A percentile compares a stretch with the other conserved stretches of the same genome.
These are phyloP conservation scores for Penicillium polonicum DNA, from an alignment of 2,329 filamentous ascomycete species.

Conservation along the genomic window DNA sequence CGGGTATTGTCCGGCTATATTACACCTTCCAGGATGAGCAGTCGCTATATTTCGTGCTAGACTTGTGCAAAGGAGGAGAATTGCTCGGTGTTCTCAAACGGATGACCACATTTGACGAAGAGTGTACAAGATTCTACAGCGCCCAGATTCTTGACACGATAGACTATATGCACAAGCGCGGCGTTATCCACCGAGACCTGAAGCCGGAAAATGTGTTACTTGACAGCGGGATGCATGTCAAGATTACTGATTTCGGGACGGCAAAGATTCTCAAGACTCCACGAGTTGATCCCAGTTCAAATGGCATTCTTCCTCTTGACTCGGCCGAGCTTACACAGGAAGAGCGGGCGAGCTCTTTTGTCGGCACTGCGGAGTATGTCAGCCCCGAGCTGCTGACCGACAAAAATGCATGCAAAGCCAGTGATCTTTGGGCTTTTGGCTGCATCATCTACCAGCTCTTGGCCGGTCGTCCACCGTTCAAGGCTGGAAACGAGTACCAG, in stretches of 20 bases:
- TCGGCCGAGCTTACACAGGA: slow-evolving; percentile 61
- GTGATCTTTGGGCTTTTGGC: slow-evolving; percentile 96
- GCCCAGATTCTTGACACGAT: slow-evolving; percentile 96
- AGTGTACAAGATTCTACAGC: slow-evolving; percentile 90
- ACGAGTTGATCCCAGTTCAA: slow-evolving; percentile 48
- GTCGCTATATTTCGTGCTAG: slow-evolving; percentile 94
- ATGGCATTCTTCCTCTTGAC: slow-evolving; percentile 48
- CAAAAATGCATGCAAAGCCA: slow-evolving; percentile 96
- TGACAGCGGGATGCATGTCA: slow-evolving; percentile 94
- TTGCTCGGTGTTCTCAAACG: slow-evolving; percentile 90
- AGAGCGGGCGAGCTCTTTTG: slow-evolving; percentile 85
- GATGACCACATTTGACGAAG: slow-evolving; percentile 89
- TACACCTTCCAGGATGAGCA: slow-evolving; percentile 98
- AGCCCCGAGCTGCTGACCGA: slow-evolving; percentile 95
- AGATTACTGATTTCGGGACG: slow-evolving; percentile 98
- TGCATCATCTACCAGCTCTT: slow-evolving; percentile 97
- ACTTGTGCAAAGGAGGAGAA: slow-evolving; percentile 89
- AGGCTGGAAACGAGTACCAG: slow-evolving; percentile 90
- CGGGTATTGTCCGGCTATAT: slow-evolving; percentile 92
- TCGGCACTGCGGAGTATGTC: slow-evolving; percentile 96
- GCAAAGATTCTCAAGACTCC: slow-evolving; percentile 77
- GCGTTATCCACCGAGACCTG: slow-evolving; percentile 92
- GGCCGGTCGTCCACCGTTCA: slow-evolving; percentile 95
- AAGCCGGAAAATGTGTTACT: slow-evolving; percentile 97
- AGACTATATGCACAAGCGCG: slow-evolving; percentile 95